A percentile compares a stretch with the other conserved stretches of the same genome.
Evolutionary conservation across 441 rosid species (phyloP).

Genomic region (Bruguiera hainesii): DNA sequence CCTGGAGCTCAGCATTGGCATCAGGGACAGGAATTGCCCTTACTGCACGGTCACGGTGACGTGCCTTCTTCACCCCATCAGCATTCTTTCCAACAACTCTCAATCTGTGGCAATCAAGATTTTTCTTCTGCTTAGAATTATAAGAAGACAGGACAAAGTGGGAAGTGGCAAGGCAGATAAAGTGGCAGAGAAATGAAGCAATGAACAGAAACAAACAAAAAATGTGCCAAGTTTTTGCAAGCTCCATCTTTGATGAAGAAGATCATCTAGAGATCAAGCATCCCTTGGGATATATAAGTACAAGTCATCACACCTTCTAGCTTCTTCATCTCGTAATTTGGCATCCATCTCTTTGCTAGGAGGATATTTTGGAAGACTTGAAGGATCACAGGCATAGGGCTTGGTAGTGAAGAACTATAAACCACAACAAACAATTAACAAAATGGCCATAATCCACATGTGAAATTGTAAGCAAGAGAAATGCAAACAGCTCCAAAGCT

Average conservation of each 20-base stretch:
- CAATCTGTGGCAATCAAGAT: constrained; percentile 43
- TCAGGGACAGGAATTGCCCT: constrained; percentile 82
- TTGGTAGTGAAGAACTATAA: constrained; percentile 74
- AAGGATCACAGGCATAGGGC: constrained; percentile 87
- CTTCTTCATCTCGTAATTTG: constrained; percentile 83
- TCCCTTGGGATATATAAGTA: constrained; percentile 3
- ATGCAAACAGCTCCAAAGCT: not conserved
- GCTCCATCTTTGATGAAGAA: too few species aligned
- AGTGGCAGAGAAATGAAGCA: not conserved
- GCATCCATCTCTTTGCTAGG: constrained; percentile 97
- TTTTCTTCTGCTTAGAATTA: constrained; percentile 17
- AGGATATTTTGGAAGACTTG: constrained; percentile 87
- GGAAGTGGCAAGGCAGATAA: not conserved
- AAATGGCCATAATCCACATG: not conserved
- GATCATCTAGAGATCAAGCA: not conserved
- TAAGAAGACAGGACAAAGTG: not conserved
- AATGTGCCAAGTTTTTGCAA: not conserved
- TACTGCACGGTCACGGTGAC: constrained; percentile 64
- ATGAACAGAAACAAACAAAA: not conserved
- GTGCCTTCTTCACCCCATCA: constrained; percentile 61
- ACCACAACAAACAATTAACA: constrained; percentile 11
- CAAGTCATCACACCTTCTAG: constrained; percentile 56
- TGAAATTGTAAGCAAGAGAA: not conserved
- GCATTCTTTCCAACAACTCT: constrained; percentile 71
- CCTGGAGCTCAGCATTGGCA: constrained; percentile 94